These are phyloP conservation scores for Stylosanthes scabra DNA, from an alignment of 331 rosid genomes.

Conservation along the genomic window DNA sequence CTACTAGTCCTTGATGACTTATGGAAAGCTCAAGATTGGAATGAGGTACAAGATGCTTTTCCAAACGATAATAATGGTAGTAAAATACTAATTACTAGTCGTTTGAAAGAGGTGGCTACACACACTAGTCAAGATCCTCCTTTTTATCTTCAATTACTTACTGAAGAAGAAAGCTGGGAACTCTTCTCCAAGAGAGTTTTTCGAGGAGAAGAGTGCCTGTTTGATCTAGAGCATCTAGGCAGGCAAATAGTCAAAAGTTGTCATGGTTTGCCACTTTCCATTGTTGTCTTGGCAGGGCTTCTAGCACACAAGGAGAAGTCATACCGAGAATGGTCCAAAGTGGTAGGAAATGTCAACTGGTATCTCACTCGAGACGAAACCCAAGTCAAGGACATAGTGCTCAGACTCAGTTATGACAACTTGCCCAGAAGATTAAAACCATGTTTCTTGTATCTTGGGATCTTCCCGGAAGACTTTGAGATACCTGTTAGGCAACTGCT, in stretches of 20 bases:
- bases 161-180: slow-evolving; percentile 1
- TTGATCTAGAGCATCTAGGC: not conserved
- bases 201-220: not conserved
- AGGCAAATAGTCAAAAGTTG: slow-evolving; percentile 29
- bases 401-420: slow-evolving; percentile 38
- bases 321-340: not conserved
- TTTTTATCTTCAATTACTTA: not conserved
- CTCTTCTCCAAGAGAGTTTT: not conserved
- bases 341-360: slow-evolving; percentile 10
- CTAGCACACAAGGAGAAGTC: slow-evolving; percentile 9
- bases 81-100: slow-evolving; percentile 37
- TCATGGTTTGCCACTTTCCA: slow-evolving; percentile 44
- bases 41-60: slow-evolving; percentile 1
- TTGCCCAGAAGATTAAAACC: slow-evolving; percentile 7
- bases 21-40: slow-evolving; percentile 1
- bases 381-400: slow-evolving; percentile 10
- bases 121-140: not conserved
- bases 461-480: slow-evolving; percentile 20
- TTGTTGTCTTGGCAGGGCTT: slow-evolving; percentile 42
- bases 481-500: slow-evolving; percentile 4
- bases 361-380: not conserved
- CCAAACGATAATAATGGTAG: not conserved
- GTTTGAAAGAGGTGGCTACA: not conserved
- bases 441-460: slow-evolving; percentile 2
- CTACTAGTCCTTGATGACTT: slow-evolving; percentile 7